A percentile compares a stretch with the other conserved stretches of the same genome.
phyloP scores from a whole-genome alignment of 129 eudicot species.

The Artemisia argyi region DNA sequence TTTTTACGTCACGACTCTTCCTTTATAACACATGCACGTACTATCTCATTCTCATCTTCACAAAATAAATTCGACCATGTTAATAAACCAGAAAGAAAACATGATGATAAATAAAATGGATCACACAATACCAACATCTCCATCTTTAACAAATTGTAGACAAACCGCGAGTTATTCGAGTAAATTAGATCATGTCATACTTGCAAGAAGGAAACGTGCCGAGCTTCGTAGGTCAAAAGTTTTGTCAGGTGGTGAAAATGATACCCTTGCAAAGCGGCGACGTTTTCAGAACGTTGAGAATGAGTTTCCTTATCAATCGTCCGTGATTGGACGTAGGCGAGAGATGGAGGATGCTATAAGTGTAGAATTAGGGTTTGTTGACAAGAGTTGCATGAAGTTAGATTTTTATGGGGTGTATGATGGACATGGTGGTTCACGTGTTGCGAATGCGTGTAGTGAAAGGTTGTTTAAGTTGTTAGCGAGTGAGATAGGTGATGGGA shows the following conservation, averaged over 20 bases:
- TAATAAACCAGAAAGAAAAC: neutral
- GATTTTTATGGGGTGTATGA: conserved; percentile 66
- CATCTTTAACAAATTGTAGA: conserved; percentile 18
- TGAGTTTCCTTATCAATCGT: conserved; percentile 24
- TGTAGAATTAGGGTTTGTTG: conserved; percentile 31
- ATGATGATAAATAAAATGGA: conserved; percentile 32
- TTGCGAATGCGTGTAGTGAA: conserved; percentile 47
- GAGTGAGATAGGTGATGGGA: conserved; percentile 28
- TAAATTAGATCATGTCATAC: conserved; percentile 9
- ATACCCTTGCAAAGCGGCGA: neutral
- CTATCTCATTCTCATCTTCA: neutral
- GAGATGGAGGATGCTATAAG: conserved; percentile 73
- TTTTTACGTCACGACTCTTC: conserved; percentile 20
- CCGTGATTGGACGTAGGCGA: conserved; percentile 61
- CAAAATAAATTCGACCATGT: neutral
- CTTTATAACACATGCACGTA: neutral
- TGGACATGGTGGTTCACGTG: conserved; percentile 70
- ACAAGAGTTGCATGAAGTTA: conserved; percentile 10
- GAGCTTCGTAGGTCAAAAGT: conserved; percentile 36
- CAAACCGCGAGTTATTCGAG: conserved; percentile 4
- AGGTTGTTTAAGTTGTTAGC: conserved; percentile 43
- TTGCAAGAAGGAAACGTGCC: conserved; percentile 15
- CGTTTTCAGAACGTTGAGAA: neutral
- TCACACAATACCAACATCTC: conserved; percentile 3
- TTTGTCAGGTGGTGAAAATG: conserved; percentile 10